A percentile compares a stretch with the other conserved stretches of the same genome.
Conservation (phyloP, 169 alveolate genomes). For the Eimeria sp. region DNA sequence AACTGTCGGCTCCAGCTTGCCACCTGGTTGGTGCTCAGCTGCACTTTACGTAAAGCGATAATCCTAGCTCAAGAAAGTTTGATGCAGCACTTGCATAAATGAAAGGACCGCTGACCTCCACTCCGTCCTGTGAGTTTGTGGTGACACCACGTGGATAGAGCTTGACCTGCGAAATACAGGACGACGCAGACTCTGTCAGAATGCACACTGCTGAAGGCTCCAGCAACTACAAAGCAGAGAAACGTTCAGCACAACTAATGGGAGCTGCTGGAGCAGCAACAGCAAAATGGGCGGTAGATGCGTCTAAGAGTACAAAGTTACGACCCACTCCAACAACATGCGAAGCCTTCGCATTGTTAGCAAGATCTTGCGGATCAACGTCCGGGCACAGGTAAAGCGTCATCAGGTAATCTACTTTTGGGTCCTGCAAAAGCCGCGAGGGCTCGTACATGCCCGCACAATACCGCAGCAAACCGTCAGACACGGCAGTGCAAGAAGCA, state of each 20-base stretch:
- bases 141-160: conserved; percentile 86
- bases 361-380: conserved; percentile 69
- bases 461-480: background rate
- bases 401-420: conserved; percentile 82
- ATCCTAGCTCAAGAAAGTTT: background rate
- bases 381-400: conserved; percentile 82
- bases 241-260: background rate
- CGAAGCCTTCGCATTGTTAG: conserved; percentile 67
- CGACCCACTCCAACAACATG: conserved; percentile 79
- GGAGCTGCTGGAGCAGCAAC: background rate
- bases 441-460: background rate
- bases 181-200: background rate
- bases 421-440: conserved; percentile 70
- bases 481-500: background rate
- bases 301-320: background rate
- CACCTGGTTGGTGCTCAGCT: background rate
- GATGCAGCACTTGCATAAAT: background rate
- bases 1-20: background rate
- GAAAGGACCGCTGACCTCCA: conserved; percentile 77
- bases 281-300: background rate
- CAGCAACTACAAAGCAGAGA: background rate
- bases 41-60: background rate
- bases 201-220: background rate
- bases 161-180: conserved; percentile 66
- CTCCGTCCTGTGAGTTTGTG: conserved; percentile 84